Base-by-base conservation (phyloP, 805 yeast species). In the Wickerhamomyces chaumierensis region DNA sequence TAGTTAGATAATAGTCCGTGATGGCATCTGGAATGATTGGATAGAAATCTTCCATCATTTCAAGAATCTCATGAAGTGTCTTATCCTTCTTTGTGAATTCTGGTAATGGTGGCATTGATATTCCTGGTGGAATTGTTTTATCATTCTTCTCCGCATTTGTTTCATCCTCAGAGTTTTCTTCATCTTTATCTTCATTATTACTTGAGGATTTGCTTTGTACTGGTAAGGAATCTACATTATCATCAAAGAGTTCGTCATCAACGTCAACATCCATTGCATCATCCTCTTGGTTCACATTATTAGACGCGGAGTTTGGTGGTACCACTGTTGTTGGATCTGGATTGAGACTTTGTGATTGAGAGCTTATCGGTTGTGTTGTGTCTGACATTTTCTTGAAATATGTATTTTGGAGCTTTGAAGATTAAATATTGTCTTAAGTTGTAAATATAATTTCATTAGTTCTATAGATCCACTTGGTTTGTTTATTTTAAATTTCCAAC, bases 11-110 rank as follows among this genome's bases (percentile, higher is more conserved):
- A 56, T 87, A 92, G 54, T 90, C 96, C 0, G 95, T 83, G 11
- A 92, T 96, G 0, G 94, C 88, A 56, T 92, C 97, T 0, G 98
- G 98, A 32, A 92, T 92, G 27, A 90, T 80, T 2, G 98, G 98
- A 3, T 95, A 85, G 56, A 80, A 86, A 42, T 87, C 96, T 47
- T 86, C 95, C 90, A 92, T 81, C 68, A 87, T 66, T 27, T 80
- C 81, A 21, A 92, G 65, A 28, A 92, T 78, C 49, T 92, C 97
- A 48, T 80, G 75, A 38, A 92, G 63, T 0, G 92, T 78, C 51
- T 82, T 83, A 53, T 86, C 95, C 48, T 81, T 81, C 47, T 86
- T 68, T 1, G 86, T 72, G 36, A 81, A 65, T 39, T 78, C 85
- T 0, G 87, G 85, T 6, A 79, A 56, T 32, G 69, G 79, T 29